A percentile compares a stretch with the other conserved stretches of the same genome.
Conservation (phyloP, 2,329 filamentous ascomycete genomes). For the Aureobasidium sp. region DNA sequence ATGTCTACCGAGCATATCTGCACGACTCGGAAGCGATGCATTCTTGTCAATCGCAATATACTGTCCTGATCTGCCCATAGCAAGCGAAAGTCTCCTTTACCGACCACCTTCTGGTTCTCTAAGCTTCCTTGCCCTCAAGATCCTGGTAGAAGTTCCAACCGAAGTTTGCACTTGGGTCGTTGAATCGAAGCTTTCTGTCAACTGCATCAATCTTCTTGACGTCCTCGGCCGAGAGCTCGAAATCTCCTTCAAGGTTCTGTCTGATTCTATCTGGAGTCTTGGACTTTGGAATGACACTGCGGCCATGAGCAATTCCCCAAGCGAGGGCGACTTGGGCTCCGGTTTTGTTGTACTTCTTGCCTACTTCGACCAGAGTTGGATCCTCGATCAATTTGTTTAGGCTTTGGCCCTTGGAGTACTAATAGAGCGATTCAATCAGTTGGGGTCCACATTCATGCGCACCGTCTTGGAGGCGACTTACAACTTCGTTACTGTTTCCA, state of each 20-base stretch:
- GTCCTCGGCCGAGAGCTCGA: conserved; percentile 52
- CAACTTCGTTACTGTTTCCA: conserved; percentile 27
- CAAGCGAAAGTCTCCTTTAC: neutral
- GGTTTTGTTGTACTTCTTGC: conserved; percentile 46
- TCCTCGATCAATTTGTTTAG: conserved; percentile 47
- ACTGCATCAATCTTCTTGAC: conserved; percentile 48
- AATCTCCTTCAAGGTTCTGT: conserved; percentile 41
- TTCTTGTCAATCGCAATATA: conserved; percentile 1
- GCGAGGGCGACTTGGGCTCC: conserved; percentile 48
- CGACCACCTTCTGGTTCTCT: neutral
- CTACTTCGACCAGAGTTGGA: conserved; percentile 43
- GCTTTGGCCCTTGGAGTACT: conserved; percentile 38
- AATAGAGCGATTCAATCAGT: neutral
- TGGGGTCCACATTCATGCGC: neutral
- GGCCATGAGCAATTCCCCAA: conserved; percentile 48
- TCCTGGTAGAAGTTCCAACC: conserved; percentile 53
- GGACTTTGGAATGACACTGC: conserved; percentile 48
- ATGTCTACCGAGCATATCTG: neutral
- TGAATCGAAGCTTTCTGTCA: conserved; percentile 57
- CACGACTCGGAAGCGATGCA: neutral
- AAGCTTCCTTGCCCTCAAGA: conserved; percentile 48
- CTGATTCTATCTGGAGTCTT: conserved; percentile 35
- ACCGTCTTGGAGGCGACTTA: neutral
- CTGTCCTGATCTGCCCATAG: neutral
- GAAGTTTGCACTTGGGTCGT: conserved; percentile 51